Conservation (phyloP, 2,329 filamentous ascomycete species). For the Tolypocladium ovalisporum region DNA sequence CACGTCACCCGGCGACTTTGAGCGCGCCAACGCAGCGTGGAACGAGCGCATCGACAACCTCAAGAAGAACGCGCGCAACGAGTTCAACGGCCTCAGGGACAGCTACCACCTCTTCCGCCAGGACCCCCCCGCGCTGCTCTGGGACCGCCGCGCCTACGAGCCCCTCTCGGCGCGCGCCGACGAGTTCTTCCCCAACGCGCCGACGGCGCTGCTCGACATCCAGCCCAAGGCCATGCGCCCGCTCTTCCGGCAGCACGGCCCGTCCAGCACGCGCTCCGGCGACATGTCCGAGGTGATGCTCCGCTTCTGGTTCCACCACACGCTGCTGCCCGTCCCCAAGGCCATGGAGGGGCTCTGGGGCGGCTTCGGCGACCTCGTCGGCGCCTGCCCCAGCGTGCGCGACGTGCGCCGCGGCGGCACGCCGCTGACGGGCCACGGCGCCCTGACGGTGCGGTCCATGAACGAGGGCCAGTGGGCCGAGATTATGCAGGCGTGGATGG, state of each 20-base stretch:
- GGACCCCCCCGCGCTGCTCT: conserved; percentile 43
- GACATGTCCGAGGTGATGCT: conserved; percentile 41
- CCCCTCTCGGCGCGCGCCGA: conserved; percentile 45
- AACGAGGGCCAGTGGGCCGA: conserved; percentile 45
- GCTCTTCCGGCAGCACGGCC: conserved; percentile 34
- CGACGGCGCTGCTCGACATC: conserved; percentile 53
- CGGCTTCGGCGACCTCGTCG: conserved; percentile 44
- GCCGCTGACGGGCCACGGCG: conserved; percentile 23
- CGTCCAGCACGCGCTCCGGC: conserved; percentile 26
- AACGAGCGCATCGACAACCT: conserved; percentile 19
- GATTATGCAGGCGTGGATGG: conserved; percentile 47
- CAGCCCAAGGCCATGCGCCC: conserved; percentile 45
- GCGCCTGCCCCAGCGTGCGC: conserved; percentile 33
- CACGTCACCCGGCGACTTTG: conserved; percentile 13
- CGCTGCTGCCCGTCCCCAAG: conserved; percentile 30
- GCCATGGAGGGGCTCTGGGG: conserved; percentile 44
- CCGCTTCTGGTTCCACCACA: conserved; percentile 29
- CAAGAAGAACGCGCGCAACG: conserved; percentile 19
- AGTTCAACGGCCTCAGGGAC: conserved; percentile 35
- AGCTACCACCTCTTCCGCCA: conserved; percentile 40
- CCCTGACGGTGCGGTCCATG: conserved; percentile 35
- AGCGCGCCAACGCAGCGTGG: conserved; percentile 20
- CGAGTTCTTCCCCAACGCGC: conserved; percentile 58
- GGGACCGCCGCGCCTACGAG: conserved; percentile 63
- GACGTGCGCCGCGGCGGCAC: conserved; percentile 38